Evolutionary conservation across 768 basidiomycete species (phyloP).

Genomic region (Ramaria rubella): DNA sequence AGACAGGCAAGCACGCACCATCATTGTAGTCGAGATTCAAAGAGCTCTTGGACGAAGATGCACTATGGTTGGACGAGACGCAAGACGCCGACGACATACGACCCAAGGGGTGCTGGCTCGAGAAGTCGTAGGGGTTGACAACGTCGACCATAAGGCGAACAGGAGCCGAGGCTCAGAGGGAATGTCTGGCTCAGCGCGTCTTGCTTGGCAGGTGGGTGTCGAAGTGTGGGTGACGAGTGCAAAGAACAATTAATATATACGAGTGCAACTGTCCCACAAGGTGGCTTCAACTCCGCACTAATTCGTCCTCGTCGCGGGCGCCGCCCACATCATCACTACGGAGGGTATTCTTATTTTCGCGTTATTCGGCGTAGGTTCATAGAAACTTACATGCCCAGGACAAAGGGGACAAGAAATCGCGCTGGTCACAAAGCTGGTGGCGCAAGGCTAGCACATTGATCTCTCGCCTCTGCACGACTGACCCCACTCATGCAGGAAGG

Average conservation of each 20-base stretch:
- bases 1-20: conserved; percentile 19
- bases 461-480: neutral
- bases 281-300: neutral
- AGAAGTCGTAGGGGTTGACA: conserved; percentile 6
- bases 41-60: conserved; percentile 52
- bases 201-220: neutral
- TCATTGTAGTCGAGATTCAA: conserved; percentile 60
- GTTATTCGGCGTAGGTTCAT: neutral
- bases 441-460: neutral
- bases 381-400: conserved; percentile 1
- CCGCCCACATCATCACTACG: neutral
- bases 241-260: neutral
- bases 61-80: conserved; percentile 12
- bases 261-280: neutral
- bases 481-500: conserved; percentile 1
- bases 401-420: conserved; percentile 8
- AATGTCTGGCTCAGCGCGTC: neutral
- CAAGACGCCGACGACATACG: conserved; percentile 1
- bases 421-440: conserved; percentile 10
- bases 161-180: conserved; percentile 9
- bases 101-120: conserved; percentile 4
- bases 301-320: neutral
- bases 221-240: neutral
- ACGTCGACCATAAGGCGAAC: conserved; percentile 8
- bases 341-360: neutral